Evolutionary conservation across 2,329 filamentous ascomycete species (phyloP), one percentile per base, ranked within the genome.

Genomic region (Cytospora leucostoma): DNA sequence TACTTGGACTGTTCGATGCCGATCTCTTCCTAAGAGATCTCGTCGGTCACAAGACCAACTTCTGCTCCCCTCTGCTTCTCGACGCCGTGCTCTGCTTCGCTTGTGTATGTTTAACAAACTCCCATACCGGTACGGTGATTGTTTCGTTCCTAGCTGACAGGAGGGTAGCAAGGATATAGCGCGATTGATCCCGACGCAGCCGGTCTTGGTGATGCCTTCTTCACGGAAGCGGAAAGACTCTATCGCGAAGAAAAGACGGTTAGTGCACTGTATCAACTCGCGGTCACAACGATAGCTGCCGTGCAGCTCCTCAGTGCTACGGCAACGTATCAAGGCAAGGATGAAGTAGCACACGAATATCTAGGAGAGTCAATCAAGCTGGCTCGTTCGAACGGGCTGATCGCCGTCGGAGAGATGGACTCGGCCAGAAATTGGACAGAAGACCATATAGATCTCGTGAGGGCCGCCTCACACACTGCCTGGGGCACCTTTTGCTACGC

Each of bases 11-110:
- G 1, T 69, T 69, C 44, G 66, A 69, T 50, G 68, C 61, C 35
- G 67, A 67, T 47, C 57, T 69, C 19, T 68, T 69, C 49, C 38
- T 69, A n/a, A 61, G 50, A 33, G 68, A 67, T 55, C 61, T 69
- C 21, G 63, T 66, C 11, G 61, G 37, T 11, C 58, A 47, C 33
- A 53, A 59, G n/a, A 55, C 59, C 3, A 58, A 65, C 21, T 68
- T 67, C 47, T 69, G 68, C 63, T 67, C 64, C 4, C 68, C 62
- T 1, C 56, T 69, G 7, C 63, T 69, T 0, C 56, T 69, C 11
- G 47, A 44, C 11, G 63, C 68, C 4, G 21, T 69, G 38, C 66
- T 69, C 21, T 60, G 56, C 37, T 63, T 63, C 19, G 67, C 68
- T 3, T 68, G 64, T 54, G 65, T 67, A 65, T 19, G 65, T 27